Evolutionary conservation across 805 yeast species (phyloP), one percentile per base, ranked within the genome.

Genomic region (Ogataea corticis): DNA sequence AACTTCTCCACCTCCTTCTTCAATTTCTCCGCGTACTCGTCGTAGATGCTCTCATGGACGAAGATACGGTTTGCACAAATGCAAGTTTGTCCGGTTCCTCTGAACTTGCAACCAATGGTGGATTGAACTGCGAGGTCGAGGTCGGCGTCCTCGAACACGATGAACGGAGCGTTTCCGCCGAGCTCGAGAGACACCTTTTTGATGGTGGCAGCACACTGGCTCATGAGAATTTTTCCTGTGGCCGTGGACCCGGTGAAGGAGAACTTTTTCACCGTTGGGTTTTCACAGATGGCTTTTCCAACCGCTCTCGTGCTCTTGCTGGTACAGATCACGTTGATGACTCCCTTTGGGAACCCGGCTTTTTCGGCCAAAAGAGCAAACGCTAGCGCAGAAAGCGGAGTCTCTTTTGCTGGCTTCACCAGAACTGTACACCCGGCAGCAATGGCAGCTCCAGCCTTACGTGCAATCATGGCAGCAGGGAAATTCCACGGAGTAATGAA

Each of bases 401-500:
- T 86, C 58, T 82, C 87, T 2, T 75, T 66, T n/a, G 87, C 91
- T 0, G 94, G 94, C 65, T 85, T 86, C 50, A 87, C 70, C 7
- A 86, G 87, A 2, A 82, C 65, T 4, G 92, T 80, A 62, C 91
- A 85, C 1, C 94, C 95, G 10, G 87, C 85, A 12, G 92, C 91
- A 18, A 84, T 61, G 0, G 87, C 87, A 21, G 91, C 88, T 12
- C 85, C 90, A 39, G 81, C 65, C 59, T 84, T 85, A 45, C 89
- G 69, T 3, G 89, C 76, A 46, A 83, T 80, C 90, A 84, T 84
- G 2, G 90, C 87, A 11, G 82, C 68, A 2, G 94, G 94, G 63
- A 86, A 87, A 65, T 87, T 86, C 91, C 92, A 87, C 2, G 94
- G 92, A 1, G 91, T 83, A 56, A 85, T 42, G 66, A 80, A 84